Conservation (phyloP, 2,329 filamentous ascomycete genomes). For the Pezicula radicicola region DNA sequence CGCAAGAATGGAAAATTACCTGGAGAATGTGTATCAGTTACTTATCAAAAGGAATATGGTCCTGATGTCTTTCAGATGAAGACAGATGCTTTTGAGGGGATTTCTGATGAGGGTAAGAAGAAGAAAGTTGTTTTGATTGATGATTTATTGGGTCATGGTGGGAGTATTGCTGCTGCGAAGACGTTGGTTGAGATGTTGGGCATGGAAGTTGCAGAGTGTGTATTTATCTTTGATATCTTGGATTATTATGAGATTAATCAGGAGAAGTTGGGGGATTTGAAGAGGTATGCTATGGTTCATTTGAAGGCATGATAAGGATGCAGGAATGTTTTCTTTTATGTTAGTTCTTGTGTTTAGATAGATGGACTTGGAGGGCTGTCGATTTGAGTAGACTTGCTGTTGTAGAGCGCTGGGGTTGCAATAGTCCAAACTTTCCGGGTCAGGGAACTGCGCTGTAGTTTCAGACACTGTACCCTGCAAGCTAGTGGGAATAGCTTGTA, state of each 20-base stretch:
- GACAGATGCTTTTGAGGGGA: constrained; percentile 52
- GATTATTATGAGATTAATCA: constrained; percentile 11
- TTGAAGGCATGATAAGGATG: not conserved
- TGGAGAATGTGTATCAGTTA: constrained; percentile 76
- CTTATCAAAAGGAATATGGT: constrained; percentile 92
- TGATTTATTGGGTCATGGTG: constrained; percentile 95
- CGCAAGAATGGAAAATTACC: constrained; percentile 94
- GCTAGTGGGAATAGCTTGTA: no score
- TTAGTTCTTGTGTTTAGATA: no score
- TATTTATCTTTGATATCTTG: constrained; percentile 78
- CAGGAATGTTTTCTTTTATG: no score
- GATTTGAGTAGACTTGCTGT: no score
- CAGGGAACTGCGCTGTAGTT: no score
- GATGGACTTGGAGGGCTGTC: no score
- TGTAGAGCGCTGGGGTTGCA: no score
- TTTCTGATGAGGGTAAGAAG: constrained; percentile 75
- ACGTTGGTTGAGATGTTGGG: constrained; percentile 80
- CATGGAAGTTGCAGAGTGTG: constrained; percentile 75
- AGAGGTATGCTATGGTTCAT: constrained; percentile 17
- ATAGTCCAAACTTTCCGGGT: no score
- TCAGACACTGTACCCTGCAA: no score
- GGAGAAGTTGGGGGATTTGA: constrained; percentile 10
- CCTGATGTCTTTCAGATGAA: constrained; percentile 95
- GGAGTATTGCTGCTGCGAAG: constrained; percentile 81
- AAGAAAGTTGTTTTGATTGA: constrained; percentile 90